These are phyloP conservation scores for Tricholoma bakamatsutake DNA, from an alignment of 768 basidiomycete species.

Conservation along the genomic window DNA sequence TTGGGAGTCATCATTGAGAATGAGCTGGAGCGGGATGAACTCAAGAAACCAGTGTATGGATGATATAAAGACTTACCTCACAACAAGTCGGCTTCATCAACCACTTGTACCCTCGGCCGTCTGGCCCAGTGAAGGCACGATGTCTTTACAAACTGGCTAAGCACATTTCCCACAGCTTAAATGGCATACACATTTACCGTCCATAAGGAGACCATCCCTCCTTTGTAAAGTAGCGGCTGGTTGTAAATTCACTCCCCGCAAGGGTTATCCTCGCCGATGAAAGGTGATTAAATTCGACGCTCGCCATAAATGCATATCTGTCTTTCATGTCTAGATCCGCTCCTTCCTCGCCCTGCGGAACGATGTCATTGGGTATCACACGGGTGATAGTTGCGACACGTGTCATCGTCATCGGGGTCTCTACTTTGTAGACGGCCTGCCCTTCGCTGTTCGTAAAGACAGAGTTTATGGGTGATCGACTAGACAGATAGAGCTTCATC, in stretches of 20 bases:
- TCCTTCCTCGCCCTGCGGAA: neutral
- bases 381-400: constrained; percentile 4
- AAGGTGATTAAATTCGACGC: constrained; percentile 28
- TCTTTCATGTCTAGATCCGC: constrained; percentile 19
- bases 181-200: constrained; percentile 9
- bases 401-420: constrained; percentile 16
- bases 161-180: neutral
- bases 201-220: constrained; percentile 15
- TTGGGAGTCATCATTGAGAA: neutral
- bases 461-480: constrained; percentile 15
- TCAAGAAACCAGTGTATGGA: too few species aligned
- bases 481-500: constrained; percentile 17
- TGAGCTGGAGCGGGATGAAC: too few species aligned
- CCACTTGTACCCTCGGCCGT: constrained; percentile 22
- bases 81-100: constrained; percentile 1
- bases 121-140: constrained; percentile 17
- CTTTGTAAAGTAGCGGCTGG: constrained; percentile 20
- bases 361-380: neutral
- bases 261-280: constrained; percentile 24
- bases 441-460: constrained; percentile 16
- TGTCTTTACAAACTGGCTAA: constrained; percentile 6
- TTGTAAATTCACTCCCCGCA: constrained; percentile 18
- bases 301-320: constrained; percentile 24
- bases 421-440: constrained; percentile 15
- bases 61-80: constrained; percentile 4